Evolutionary conservation across 768 basidiomycete genomes (phyloP).

Genomic region (Hypholoma fasciculare): DNA sequence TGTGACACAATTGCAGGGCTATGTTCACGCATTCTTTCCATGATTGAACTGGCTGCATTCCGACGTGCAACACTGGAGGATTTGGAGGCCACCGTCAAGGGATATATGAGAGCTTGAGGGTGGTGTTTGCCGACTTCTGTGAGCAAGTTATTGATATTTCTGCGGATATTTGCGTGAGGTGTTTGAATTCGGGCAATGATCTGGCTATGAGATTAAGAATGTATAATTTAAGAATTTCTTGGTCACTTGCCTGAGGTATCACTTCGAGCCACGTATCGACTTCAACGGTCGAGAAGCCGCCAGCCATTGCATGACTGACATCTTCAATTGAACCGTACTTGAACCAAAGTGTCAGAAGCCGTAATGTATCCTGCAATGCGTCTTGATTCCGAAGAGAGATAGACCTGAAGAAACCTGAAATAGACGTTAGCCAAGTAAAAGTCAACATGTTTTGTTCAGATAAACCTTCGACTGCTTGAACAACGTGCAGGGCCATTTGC

Average conservation of each 20-base stretch:
- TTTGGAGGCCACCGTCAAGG: conserved; percentile 94
- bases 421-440: neutral
- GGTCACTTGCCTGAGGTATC: conserved; percentile 86
- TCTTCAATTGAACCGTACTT: conserved; percentile 91
- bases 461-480: conserved; percentile 89
- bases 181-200: conserved; percentile 99
- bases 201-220: conserved; percentile 36
- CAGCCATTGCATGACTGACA: conserved; percentile 86
- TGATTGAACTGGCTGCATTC: conserved; percentile 82
- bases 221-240: neutral
- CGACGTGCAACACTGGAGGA: conserved; percentile 84
- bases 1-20: conserved; percentile 86
- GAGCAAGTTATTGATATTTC: conserved; percentile 85
- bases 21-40: conserved; percentile 93
- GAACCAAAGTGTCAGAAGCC: conserved; percentile 96
- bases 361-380: conserved; percentile 91
- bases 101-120: conserved; percentile 95
- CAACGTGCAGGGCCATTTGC: conserved; percentile 77
- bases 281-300: conserved; percentile 85
- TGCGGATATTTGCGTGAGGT: conserved; percentile 80
- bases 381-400: conserved; percentile 89
- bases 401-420: conserved; percentile 88
- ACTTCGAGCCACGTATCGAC: conserved; percentile 99
- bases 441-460: neutral
- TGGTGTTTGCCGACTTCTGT: conserved; percentile 95